Evolutionary conservation across 225 moss, liverwort and hornwort species (phyloP), one percentile per base, ranked within the genome.

Genomic region (Pseudisothecium myosuroides): DNA sequence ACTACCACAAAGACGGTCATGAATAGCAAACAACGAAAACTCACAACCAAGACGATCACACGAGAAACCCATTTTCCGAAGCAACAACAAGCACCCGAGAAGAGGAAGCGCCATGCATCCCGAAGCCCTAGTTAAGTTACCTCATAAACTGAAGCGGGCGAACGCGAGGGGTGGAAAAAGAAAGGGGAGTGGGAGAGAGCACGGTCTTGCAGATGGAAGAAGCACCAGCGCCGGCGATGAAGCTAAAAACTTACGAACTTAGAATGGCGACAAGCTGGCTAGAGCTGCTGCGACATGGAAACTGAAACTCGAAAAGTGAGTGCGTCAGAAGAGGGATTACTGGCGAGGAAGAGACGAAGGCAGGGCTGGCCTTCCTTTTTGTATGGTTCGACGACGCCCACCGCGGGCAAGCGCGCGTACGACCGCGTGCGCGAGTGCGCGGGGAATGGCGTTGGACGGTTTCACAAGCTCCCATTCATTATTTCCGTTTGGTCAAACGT

Each of bases 111-210:
- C 41, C 66, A 80, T n/a, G n/a, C n/a, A n/a, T 36, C 80, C 55
- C 80, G 39, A 78, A 76, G 82, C 55, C 88, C 89, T 82, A 54
- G 66, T 61, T 83, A 19, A 13, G 4, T 56, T 58, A 96, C 96
- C 96, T 96, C 97, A 97, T 97, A 97, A 96, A 97, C 97, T 92
- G 97, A 95, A 97, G 94, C 96, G 96, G 95, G 93, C 92, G 85
- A 83, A 88, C 69, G 86, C 89, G 84, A 28, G 84, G 93, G 92
- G 91, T 82, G 82, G 49, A 62, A 80, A 52, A 89, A 88, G 73
- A 32, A 34, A 56, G 88, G 85, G 28, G 91, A 68, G 84, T 75
- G 86, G 88, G 81, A 85, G 78, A 80, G 83, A 62, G 47, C 61
- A n/a, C 83, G 83, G 83, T 20, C 67, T 34, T 61, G 45, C 56